Conservation (phyloP, 2,329 filamentous ascomycete genomes). For the Alternaria panax region DNA sequence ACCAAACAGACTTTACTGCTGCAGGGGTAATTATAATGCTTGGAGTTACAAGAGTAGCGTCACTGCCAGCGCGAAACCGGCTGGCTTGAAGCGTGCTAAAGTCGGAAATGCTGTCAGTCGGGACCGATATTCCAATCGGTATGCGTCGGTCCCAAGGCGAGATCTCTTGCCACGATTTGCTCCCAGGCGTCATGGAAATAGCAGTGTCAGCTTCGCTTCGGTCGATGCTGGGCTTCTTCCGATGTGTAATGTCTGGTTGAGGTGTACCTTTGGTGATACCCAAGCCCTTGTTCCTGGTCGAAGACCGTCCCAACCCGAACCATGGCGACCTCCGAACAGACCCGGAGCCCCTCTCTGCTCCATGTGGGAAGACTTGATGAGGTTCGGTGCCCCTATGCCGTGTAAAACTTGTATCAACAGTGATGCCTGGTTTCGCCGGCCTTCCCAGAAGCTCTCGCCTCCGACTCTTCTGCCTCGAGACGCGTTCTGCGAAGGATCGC, state of each 20-base stretch:
- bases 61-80: slow-evolving; percentile 49
- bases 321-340: slow-evolving; percentile 39
- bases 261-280: slow-evolving; percentile 48
- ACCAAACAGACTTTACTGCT: slow-evolving; percentile 63
- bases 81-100: slow-evolving; percentile 42
- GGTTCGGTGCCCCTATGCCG: slow-evolving; percentile 54
- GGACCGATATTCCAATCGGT: slow-evolving; percentile 73
- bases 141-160: slow-evolving; percentile 76
- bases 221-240: slow-evolving; percentile 24
- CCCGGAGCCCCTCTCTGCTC: slow-evolving; percentile 30
- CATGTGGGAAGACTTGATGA: slow-evolving; percentile 53
- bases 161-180: slow-evolving; percentile 57
- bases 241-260: slow-evolving; percentile 31
- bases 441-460: slow-evolving; percentile 66
- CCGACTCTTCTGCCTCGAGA: slow-evolving; percentile 61
- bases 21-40: slow-evolving; percentile 63
- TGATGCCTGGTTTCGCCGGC: slow-evolving; percentile 69
- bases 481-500: slow-evolving; percentile 45
- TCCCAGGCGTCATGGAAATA: slow-evolving; percentile 38
- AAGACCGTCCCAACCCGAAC: slow-evolving; percentile 39
- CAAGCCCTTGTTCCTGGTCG: slow-evolving; percentile 42
- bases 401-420: slow-evolving; percentile 73
- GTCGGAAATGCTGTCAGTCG: slow-evolving; percentile 60
- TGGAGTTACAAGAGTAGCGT: slow-evolving; percentile 53
- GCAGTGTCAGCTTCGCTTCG: slow-evolving; percentile 38